Percentiles rank a stretch among this genome's conserved stretches.
Evolutionary conservation across 208 protist species (phyloP).

Genomic region (Trypanosoma platydactyli): DNA sequence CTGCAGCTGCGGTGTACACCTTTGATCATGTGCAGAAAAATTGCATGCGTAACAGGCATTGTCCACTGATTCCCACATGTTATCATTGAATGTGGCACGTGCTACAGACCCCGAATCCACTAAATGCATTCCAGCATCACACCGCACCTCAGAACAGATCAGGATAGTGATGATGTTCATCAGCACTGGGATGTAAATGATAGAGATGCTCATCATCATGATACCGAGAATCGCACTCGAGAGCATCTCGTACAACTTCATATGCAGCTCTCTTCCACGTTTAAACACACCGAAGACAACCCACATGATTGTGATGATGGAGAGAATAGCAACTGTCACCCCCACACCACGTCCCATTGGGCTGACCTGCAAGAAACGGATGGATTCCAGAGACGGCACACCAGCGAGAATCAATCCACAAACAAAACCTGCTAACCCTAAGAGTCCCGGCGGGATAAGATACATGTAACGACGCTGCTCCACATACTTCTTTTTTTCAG

Average conservation of each 20-base stretch:
- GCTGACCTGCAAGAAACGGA: constrained; percentile 41
- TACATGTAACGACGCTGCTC: constrained; percentile 24
- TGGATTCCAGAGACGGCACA: constrained; percentile 24
- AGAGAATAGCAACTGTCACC: constrained; percentile 24
- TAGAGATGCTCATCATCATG: constrained; percentile 37
- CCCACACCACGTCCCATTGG: constrained; percentile 34
- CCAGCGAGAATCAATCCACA: constrained; percentile 35
- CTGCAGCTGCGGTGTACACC: constrained; percentile 38
- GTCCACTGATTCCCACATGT: constrained; percentile 3
- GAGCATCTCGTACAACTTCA: constrained; percentile 23
- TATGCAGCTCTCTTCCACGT: constrained; percentile 32
- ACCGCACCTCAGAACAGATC: constrained; percentile 49
- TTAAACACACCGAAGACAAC: constrained; percentile 37
- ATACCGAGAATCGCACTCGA: constrained; percentile 30
- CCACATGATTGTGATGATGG: constrained; percentile 35
- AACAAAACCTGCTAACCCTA: constrained; percentile 39
- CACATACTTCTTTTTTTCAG: constrained; percentile 22
- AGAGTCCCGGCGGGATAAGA: constrained; percentile 27
- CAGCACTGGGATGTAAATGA: constrained; percentile 66
- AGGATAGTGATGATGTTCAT: constrained; percentile 60
- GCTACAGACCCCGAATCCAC: constrained; percentile 32
- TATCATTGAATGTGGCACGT: not conserved
- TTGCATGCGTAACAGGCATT: constrained; percentile 47
- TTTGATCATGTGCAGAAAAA: constrained; percentile 43
- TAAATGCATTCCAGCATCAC: constrained; percentile 35